These are phyloP conservation scores for Neoconidiobolus thromboides DNA, from an alignment of 371 early-diverging fungal genomes.

Conservation along the genomic window DNA sequence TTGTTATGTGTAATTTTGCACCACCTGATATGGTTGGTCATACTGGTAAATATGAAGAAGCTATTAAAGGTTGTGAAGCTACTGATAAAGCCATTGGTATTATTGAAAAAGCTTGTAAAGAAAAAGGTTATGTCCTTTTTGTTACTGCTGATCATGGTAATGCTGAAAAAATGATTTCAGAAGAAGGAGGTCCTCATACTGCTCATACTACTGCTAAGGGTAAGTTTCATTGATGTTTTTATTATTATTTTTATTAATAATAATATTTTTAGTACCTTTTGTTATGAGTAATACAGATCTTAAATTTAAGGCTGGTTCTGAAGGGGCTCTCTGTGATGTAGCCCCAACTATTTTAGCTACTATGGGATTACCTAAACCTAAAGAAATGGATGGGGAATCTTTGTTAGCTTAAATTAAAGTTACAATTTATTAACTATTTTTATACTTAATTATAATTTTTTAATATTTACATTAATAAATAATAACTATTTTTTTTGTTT, in stretches of 20 bases:
- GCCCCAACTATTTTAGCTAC: slow-evolving; percentile 93
- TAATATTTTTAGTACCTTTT: slow-evolving; percentile 57
- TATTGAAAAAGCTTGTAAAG: slow-evolving; percentile 81
- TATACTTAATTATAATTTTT: too few species aligned
- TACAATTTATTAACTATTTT: too few species aligned
- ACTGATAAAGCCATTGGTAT: slow-evolving; percentile 90
- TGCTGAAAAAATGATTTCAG: slow-evolving; percentile 95
- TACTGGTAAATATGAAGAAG: slow-evolving; percentile 93
- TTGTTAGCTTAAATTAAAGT: not conserved
- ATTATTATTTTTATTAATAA: not conserved
- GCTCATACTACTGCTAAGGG: slow-evolving; percentile 78
- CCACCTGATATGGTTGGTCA: slow-evolving; percentile 99
- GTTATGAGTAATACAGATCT: slow-evolving; percentile 48
- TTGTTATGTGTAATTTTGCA: slow-evolving; percentile 99
- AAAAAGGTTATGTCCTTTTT: slow-evolving; percentile 78
- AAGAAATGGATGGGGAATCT: slow-evolving; percentile 86
- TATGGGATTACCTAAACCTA: slow-evolving; percentile 84
- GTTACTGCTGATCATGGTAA: slow-evolving; percentile 99
- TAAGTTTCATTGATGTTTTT: slow-evolving; percentile 6
- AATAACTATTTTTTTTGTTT: too few species aligned
- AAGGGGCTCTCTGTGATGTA: slow-evolving; percentile 87
- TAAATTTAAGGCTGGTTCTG: slow-evolving; percentile 13
- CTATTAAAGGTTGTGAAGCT: slow-evolving; percentile 79
- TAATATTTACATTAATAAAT: too few species aligned
- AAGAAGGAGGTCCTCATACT: slow-evolving; percentile 75